Conservation (phyloP, 202 grass and related monocot species). For the Setaria viridis region DNA sequence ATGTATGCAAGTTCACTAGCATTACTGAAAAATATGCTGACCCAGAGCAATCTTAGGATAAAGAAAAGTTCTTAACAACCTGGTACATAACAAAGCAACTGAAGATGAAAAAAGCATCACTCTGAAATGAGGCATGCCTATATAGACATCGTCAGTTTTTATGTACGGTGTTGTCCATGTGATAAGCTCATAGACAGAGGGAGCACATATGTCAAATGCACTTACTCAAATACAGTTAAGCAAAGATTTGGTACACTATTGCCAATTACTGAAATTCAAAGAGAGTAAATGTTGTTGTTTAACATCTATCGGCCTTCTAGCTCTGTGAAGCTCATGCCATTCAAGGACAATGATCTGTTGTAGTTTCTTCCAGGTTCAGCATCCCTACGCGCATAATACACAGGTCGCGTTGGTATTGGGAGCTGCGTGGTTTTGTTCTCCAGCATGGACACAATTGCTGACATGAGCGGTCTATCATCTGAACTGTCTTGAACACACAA, state of each 20-base stretch:
- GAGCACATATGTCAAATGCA: not conserved
- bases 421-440: constrained; percentile 6
- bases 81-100: not conserved
- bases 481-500: constrained; percentile 43
- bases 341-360: not conserved
- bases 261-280: not conserved
- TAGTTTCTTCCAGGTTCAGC: not conserved
- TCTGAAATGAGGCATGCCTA: too few relatives aligned
- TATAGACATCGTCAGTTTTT: too few relatives aligned
- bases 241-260: not conserved
- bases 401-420: not conserved
- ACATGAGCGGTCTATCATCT: constrained; percentile 33
- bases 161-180: too few relatives aligned
- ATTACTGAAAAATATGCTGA: not conserved
- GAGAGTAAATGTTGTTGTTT: not conserved
- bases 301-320: not conserved
- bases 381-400: constrained; percentile 1
- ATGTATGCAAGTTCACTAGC: not conserved
- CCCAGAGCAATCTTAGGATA: not conserved
- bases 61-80: not conserved
- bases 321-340: not conserved
- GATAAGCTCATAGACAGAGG: not conserved
- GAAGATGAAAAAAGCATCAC: too few relatives aligned
- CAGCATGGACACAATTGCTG: constrained; percentile 43
- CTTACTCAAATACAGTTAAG: not conserved